phyloP scores from a whole-genome alignment of 192 early-diverging fungal genomes.

The Phlyctochytrium bullatum region DNA sequence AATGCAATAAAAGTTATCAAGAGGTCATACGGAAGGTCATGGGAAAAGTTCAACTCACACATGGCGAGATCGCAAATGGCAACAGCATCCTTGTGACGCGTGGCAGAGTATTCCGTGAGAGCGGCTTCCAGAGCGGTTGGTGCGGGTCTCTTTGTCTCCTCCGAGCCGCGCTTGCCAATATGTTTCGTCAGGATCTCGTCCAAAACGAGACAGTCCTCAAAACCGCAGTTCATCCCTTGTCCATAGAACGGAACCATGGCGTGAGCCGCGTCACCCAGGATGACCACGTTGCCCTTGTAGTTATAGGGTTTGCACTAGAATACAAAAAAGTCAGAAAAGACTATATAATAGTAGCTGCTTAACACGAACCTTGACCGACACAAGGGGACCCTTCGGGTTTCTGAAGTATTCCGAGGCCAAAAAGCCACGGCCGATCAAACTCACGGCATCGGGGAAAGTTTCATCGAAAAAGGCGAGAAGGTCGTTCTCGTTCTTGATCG shows the following conservation, averaged over 20 bases:
- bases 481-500: conserved; percentile 61
- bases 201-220: conserved; percentile 84
- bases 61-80: conserved; percentile 92
- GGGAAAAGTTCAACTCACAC: conserved; percentile 28
- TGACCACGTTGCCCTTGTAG: conserved; percentile 70
- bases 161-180: conserved; percentile 18
- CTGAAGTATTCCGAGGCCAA: conserved; percentile 75
- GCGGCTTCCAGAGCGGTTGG: conserved; percentile 49
- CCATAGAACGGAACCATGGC: conserved; percentile 99
- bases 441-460: conserved; percentile 75
- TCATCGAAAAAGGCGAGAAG: conserved; percentile 68
- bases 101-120: conserved; percentile 69
- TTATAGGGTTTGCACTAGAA: conserved; percentile 78
- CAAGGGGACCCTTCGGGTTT: conserved; percentile 81
- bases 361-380: conserved; percentile 69
- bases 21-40: not conserved
- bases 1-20: not conserved
- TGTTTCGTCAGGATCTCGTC: conserved; percentile 48
- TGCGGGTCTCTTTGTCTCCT: conserved; percentile 24
- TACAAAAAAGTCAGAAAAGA: conserved; percentile 5
- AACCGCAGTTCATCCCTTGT: conserved; percentile 97
- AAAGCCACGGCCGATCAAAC: conserved; percentile 70
- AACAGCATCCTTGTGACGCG: conserved; percentile 70
- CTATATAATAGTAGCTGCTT: not conserved
- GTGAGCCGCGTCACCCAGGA: conserved; percentile 95